Evolutionary conservation across 2,329 filamentous ascomycete species (phyloP).

Genomic region (Geosmithia putterillii): DNA sequence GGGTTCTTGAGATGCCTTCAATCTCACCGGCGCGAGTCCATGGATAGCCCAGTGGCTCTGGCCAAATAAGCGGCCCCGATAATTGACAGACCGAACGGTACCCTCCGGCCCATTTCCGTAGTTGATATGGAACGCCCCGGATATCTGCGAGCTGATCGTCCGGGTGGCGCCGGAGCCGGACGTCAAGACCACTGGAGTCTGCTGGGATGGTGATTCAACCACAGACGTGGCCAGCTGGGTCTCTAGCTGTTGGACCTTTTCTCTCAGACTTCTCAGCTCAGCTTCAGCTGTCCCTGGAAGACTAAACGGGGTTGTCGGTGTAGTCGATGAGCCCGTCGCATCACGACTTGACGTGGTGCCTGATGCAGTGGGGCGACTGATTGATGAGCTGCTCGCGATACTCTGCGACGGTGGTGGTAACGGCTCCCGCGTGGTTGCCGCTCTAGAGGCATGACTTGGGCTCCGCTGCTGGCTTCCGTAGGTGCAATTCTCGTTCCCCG

Average conservation of each 20-base stretch:
- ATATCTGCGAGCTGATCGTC: neutral
- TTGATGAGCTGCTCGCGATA: neutral
- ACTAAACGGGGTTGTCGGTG: neutral
- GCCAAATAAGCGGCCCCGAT: slow-evolving; percentile 29
- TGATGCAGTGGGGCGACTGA: too few relatives aligned
- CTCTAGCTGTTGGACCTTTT: slow-evolving; percentile 22
- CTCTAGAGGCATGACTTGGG: slow-evolving; percentile 11
- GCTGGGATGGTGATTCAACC: neutral
- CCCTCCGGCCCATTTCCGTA: slow-evolving; percentile 4
- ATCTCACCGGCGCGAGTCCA: neutral
- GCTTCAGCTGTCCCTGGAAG: neutral
- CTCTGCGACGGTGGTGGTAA: neutral
- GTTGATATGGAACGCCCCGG: slow-evolving; percentile 1
- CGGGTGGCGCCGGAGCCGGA: slow-evolving; percentile 4
- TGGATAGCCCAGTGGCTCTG: slow-evolving; percentile 34
- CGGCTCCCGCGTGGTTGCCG: slow-evolving; percentile 8
- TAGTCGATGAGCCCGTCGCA: slow-evolving; percentile 3
- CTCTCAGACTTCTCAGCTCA: slow-evolving; percentile 3
- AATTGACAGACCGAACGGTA: neutral
- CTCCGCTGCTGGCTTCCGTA: slow-evolving; percentile 21
- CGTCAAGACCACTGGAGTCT: slow-evolving; percentile 11
- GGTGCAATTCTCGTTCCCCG: slow-evolving; percentile 39
- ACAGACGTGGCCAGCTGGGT: slow-evolving; percentile 19
- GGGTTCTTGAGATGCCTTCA: neutral
- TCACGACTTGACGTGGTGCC: too few relatives aligned